These are phyloP conservation scores for Trichoderma sp. DNA, from an alignment of 2,329 filamentous ascomycete species.

Conservation along the genomic window DNA sequence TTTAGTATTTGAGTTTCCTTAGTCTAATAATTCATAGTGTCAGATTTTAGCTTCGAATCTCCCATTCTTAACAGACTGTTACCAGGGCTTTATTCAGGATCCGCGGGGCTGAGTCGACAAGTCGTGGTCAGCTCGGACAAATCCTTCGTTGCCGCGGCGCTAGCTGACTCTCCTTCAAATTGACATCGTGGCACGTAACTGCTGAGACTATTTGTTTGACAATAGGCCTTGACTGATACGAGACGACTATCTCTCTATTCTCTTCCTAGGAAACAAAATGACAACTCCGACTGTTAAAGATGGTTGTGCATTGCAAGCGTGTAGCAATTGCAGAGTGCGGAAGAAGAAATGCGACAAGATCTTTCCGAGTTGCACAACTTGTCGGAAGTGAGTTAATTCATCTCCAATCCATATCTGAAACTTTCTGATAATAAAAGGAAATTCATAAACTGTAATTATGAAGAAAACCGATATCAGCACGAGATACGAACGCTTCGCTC, in stretches of 20 bases:
- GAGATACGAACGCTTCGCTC: neutral
- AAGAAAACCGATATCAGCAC: neutral
- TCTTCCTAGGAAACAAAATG: neutral
- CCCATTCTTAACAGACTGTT: too few relatives aligned
- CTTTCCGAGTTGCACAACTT: neutral
- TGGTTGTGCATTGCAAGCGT: neutral
- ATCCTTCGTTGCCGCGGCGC: neutral
- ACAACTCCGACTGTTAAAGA: neutral
- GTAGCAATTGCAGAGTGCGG: neutral
- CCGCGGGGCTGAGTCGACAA: neutral
- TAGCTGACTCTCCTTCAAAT: neutral
- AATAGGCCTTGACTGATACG: neutral
- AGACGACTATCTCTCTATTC: neutral
- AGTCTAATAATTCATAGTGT: neutral
- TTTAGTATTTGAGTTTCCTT: neutral
- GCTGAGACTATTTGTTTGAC: neutral
- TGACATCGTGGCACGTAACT: neutral
- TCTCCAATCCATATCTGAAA: neutral
- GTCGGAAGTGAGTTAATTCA: neutral
- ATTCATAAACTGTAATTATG: neutral
- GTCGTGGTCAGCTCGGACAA: neutral
- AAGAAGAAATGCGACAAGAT: neutral
- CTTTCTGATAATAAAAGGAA: neutral
- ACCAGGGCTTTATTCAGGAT: neutral
- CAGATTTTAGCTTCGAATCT: neutral